phyloP scores from a whole-genome alignment of 345 rosid genomes.

The Ailanthus altissimus region DNA sequence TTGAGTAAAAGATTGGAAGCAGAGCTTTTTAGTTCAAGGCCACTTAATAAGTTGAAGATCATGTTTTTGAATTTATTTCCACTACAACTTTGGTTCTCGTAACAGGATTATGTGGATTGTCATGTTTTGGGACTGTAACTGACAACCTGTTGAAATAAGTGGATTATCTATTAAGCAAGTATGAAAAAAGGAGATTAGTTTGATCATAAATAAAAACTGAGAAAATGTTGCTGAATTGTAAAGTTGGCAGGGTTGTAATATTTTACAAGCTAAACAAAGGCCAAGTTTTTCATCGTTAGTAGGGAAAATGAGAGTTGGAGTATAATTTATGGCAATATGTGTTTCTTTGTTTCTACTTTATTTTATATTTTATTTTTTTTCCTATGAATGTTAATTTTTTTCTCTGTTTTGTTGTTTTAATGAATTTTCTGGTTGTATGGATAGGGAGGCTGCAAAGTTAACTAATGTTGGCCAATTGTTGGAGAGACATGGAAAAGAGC shows the following conservation, averaged over 20 bases:
- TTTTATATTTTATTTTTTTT: background rate
- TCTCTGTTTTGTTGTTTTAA: background rate
- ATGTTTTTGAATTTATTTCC: background rate
- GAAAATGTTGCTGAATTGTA: too few relatives aligned
- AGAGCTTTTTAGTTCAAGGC: background rate
- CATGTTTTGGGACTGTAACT: background rate
- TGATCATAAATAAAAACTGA: too few relatives aligned
- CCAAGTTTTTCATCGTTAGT: background rate
- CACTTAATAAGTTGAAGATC: background rate
- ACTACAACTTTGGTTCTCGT: background rate
- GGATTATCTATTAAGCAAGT: too few relatives aligned
- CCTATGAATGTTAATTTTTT: background rate
- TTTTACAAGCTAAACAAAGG: background rate
- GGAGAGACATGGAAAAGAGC: constrained; percentile 69
- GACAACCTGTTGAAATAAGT: background rate
- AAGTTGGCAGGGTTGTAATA: background rate
- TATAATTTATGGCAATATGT: background rate
- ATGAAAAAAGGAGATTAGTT: too few relatives aligned
- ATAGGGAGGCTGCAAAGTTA: constrained; percentile 57
- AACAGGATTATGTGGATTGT: background rate
- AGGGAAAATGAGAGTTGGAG: background rate
- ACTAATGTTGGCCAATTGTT: constrained; percentile 75
- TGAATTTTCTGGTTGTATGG: constrained; percentile 12
- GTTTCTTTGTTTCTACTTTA: background rate
- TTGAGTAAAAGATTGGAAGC: background rate